Evolutionary conservation across 768 basidiomycete genomes (phyloP).

Genomic region (Mycena kentingensis): DNA sequence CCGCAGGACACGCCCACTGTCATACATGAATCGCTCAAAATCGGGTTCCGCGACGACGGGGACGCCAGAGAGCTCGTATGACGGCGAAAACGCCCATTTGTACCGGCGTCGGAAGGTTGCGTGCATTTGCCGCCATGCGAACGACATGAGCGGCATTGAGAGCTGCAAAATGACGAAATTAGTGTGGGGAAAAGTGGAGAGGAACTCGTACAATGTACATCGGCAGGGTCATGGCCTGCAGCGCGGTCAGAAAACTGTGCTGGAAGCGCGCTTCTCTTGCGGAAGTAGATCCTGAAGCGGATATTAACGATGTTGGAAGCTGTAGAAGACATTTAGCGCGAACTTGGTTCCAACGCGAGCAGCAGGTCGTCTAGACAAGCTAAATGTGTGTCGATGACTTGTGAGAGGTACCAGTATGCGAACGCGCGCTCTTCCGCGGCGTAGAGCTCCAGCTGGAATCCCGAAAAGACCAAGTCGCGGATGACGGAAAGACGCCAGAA

Average conservation of each 20-base stretch:
- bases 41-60: conserved; percentile 57
- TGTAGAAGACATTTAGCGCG: conserved; percentile 6
- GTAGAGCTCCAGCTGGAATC: conserved; percentile 78
- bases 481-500: conserved; percentile 62
- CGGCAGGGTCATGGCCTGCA: conserved; percentile 57
- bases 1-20: conserved; percentile 44
- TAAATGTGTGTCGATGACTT: conserved; percentile 60
- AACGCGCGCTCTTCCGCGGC: conserved; percentile 65
- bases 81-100: conserved; percentile 73
- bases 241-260: conserved; percentile 51
- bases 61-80: conserved; percentile 53
- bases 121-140: conserved; percentile 51
- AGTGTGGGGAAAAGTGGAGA: neutral
- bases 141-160: conserved; percentile 47
- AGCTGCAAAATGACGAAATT: conserved; percentile 38
- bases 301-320: neutral
- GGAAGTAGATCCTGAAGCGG: conserved; percentile 38
- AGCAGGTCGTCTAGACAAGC: conserved; percentile 52
- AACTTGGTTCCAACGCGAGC: conserved; percentile 41
- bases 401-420: conserved; percentile 73
- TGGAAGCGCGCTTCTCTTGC: conserved; percentile 53
- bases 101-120: conserved; percentile 68
- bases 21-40: conserved; percentile 48
- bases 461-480: conserved; percentile 71
- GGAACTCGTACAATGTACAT: conserved; percentile 51